These are phyloP conservation scores for Neurospora sp. DNA, from an alignment of 2,329 filamentous ascomycete species.

Conservation along the genomic window DNA sequence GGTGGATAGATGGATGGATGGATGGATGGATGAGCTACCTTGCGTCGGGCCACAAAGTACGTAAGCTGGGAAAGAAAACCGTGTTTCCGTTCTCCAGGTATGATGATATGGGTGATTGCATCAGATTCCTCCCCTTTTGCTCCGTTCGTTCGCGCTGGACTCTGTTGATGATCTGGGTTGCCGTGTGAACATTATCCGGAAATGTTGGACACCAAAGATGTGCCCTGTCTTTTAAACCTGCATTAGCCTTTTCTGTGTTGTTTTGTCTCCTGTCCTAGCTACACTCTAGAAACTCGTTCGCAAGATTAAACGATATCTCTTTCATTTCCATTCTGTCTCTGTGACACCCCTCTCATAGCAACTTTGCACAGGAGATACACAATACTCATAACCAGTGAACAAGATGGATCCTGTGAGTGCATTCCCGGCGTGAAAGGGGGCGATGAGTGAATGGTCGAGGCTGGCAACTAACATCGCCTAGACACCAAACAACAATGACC, in stretches of 20 bases:
- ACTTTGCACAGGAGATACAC: not conserved
- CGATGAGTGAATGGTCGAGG: too few species aligned
- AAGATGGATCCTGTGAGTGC: conserved; percentile 15
- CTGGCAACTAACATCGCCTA: conserved; percentile 1
- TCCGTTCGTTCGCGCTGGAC: not conserved
- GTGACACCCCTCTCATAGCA: not conserved
- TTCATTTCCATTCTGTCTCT: not conserved
- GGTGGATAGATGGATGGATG: not conserved
- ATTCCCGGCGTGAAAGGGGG: not conserved
- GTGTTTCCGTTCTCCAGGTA: not conserved
- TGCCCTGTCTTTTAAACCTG: not conserved
- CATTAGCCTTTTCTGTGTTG: not conserved
- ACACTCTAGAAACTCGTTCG: not conserved
- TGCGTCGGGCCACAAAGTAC: not conserved
- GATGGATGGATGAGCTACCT: not conserved
- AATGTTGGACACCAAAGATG: not conserved
- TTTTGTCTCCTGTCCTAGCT: not conserved
- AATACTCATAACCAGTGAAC: not conserved
- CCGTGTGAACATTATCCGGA: not conserved
- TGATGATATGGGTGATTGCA: not conserved
- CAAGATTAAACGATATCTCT: not conserved
- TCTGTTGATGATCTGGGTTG: not conserved
- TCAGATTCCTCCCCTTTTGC: not conserved
- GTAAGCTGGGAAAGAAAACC: not conserved
- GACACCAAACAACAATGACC: conserved; percentile 7